Evolutionary conservation across 306 rosid species (phyloP).

Genomic region (Chamaecrista fasciculata): DNA sequence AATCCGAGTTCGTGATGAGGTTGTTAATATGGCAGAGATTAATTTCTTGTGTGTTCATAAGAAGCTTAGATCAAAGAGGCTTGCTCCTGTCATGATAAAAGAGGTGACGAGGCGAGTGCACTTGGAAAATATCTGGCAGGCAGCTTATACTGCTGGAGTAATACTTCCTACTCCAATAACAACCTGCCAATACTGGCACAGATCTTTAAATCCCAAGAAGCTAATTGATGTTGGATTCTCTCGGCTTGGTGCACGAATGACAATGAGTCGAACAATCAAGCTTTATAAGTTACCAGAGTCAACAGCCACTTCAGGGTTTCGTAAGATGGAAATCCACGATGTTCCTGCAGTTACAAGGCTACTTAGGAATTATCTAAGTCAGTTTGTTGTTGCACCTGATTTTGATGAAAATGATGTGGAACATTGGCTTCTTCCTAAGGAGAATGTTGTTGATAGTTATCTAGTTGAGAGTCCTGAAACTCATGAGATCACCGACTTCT

Average conservation of each 20-base stretch:
- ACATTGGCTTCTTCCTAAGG: conserved; percentile 66
- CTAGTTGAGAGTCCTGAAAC: conserved; percentile 65
- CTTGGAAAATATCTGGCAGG: conserved; percentile 76
- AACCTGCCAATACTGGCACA: conserved; percentile 76
- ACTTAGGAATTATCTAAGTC: conserved; percentile 58
- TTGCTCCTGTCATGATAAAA: conserved; percentile 82
- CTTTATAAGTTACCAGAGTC: conserved; percentile 72
- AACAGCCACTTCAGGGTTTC: conserved; percentile 59
- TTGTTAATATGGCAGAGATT: conserved; percentile 72
- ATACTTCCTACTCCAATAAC: conserved; percentile 76
- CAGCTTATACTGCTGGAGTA: conserved; percentile 79
- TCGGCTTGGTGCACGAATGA: conserved; percentile 83
- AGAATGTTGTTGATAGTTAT: conserved; percentile 64
- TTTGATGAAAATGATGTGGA: conserved; percentile 68
- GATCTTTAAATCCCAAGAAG: conserved; percentile 75
- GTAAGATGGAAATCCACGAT: conserved; percentile 68
- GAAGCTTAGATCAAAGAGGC: conserved; percentile 77
- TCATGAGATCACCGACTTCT: conserved; percentile 66
- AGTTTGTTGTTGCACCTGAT: conserved; percentile 63
- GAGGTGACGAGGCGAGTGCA: conserved; percentile 80
- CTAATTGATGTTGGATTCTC: conserved; percentile 82
- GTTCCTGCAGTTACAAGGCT: conserved; percentile 68
- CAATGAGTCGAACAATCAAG: conserved; percentile 74
- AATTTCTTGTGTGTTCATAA: conserved; percentile 75
- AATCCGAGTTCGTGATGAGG: conserved; percentile 50